phyloP scores from a whole-genome alignment of 176 grass and related monocot genomes.

The Echinochloa phyllopogon region DNA sequence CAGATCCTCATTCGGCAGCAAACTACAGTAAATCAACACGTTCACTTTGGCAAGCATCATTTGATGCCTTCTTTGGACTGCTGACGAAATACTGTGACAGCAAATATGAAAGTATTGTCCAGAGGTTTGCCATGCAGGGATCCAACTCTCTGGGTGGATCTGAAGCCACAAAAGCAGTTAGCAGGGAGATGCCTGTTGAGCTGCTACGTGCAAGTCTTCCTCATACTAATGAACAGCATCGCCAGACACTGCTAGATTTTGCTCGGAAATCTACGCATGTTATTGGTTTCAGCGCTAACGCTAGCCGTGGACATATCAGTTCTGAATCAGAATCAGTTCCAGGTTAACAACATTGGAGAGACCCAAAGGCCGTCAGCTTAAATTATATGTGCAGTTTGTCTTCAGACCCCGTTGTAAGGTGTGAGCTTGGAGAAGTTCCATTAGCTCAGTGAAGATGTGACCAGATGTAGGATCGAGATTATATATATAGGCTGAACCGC shows the following conservation, averaged over 20 bases:
- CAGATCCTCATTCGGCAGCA: slow-evolving; percentile 70
- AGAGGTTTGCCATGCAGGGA: slow-evolving; percentile 66
- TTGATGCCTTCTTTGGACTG: slow-evolving; percentile 91
- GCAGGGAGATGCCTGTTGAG: slow-evolving; percentile 90
- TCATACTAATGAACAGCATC: slow-evolving; percentile 83
- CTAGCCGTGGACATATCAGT: slow-evolving; percentile 34
- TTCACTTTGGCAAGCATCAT: slow-evolving; percentile 96
- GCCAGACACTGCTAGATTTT: slow-evolving; percentile 75
- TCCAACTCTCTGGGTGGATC: slow-evolving; percentile 47
- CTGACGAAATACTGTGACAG: slow-evolving; percentile 84
- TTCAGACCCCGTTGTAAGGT: slow-evolving; percentile 13
- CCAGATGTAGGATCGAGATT: slow-evolving; percentile 42
- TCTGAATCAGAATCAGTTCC: slow-evolving; percentile 70
- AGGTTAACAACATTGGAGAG: slow-evolving; percentile 33
- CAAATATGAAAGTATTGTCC: slow-evolving; percentile 91
- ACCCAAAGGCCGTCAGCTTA: background rate
- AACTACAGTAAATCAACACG: slow-evolving; percentile 68
- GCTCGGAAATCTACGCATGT: slow-evolving; percentile 69
- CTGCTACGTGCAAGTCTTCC: slow-evolving; percentile 85
- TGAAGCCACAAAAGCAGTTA: slow-evolving; percentile 72
- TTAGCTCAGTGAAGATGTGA: slow-evolving; percentile 39
- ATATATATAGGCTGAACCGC: slow-evolving; percentile 29
- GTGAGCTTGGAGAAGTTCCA: slow-evolving; percentile 45
- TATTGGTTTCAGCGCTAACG: slow-evolving; percentile 49
- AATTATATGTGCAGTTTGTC: slow-evolving; percentile 29